Base-by-base conservation (phyloP, 177 flowering plant genomes). In the Telopea speciosissima region DNA sequence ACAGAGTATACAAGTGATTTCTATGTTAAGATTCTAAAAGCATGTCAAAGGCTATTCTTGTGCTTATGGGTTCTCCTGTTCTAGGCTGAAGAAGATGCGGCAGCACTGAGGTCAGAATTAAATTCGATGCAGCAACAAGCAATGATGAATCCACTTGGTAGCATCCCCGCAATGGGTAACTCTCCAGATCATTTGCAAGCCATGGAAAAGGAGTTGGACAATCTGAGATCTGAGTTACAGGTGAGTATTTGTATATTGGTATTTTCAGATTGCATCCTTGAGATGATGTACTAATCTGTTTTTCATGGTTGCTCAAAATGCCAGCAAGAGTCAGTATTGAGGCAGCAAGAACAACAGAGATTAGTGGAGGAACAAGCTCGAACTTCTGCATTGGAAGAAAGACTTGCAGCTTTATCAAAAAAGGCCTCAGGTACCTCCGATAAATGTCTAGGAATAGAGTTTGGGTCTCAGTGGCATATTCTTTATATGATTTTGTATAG, bases 21-120 rank as follows among this genome's bases (percentile, higher is more conserved):
- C 8, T 70, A 5, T 31, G 26, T 60, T 68, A 13, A 28, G 62
- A 19, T 64, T 62, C 21, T 28, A 5, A 65, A 68, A 49, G 59
- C 9, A 21, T 40, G 42, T 66, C 19, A 14, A 69, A 10, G 45
- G 10, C 26, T 54, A 61, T 45, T 36, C 19, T 70, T 25, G 9
- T 78, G 62, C 66, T 81, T 58, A 68, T 70, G 66, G 26, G 44
- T 76, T 36, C 40, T 79, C 25, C 77, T 80, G 63, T 69, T 23
- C 66, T 81, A 94, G 99, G 96, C 99, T 26, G 97, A 95, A 78
- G 97, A 95, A 83, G 92, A 91, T 81, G 92, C 97, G 14, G 92
- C 94, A 59, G 76, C 97, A 58, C 73, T 95, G 82, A 88, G 97
- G 84, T 88, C 94, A n/a, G 97, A 95, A 75, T 74, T 95, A 44